A percentile compares a stretch with the other conserved stretches of the same genome.
Conservation (phyloP, 495 filamentous ascomycete species). For the Penicillium fimorum region DNA sequence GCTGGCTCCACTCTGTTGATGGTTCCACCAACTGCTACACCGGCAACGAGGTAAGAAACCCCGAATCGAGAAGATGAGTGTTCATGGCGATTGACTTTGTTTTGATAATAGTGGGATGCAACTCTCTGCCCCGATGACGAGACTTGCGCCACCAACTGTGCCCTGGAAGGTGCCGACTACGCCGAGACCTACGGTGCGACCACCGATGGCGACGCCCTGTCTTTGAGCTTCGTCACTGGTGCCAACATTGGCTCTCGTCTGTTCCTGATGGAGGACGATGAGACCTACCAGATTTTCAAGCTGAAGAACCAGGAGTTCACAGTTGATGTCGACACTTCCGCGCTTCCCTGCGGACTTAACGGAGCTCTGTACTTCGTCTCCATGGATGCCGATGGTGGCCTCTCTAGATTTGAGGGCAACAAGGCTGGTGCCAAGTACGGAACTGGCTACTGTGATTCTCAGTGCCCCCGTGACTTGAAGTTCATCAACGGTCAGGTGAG, state of each 20-base stretch:
- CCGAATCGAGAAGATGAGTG: neutral
- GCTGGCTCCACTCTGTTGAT: constrained; percentile 54
- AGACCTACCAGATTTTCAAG: constrained; percentile 59
- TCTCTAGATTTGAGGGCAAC: constrained; percentile 52
- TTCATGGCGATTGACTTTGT: neutral
- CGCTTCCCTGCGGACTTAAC: constrained; percentile 68
- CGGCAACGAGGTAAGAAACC: constrained; percentile 40
- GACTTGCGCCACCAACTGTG: constrained; percentile 57
- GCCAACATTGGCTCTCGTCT: constrained; percentile 57
- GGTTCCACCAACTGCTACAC: constrained; percentile 64
- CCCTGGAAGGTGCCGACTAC: constrained; percentile 62
- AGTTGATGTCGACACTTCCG: constrained; percentile 65
- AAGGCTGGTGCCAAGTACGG: constrained; percentile 68
- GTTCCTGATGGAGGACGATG: constrained; percentile 56
- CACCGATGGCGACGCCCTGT: constrained; percentile 52
- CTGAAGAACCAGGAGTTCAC: constrained; percentile 63
- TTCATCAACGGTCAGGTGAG: constrained; percentile 63
- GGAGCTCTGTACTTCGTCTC: constrained; percentile 67
- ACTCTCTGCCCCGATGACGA: constrained; percentile 52
- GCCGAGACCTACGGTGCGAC: constrained; percentile 54
- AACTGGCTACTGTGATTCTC: constrained; percentile 76
- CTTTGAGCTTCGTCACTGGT: constrained; percentile 54
- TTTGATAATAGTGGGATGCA: constrained; percentile 44
- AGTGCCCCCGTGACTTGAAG: constrained; percentile 63
- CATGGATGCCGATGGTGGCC: constrained; percentile 64